These are phyloP conservation scores for Meyerozyma athensensis DNA, from an alignment of 1,139 yeast genomes.

Conservation along the genomic window DNA sequence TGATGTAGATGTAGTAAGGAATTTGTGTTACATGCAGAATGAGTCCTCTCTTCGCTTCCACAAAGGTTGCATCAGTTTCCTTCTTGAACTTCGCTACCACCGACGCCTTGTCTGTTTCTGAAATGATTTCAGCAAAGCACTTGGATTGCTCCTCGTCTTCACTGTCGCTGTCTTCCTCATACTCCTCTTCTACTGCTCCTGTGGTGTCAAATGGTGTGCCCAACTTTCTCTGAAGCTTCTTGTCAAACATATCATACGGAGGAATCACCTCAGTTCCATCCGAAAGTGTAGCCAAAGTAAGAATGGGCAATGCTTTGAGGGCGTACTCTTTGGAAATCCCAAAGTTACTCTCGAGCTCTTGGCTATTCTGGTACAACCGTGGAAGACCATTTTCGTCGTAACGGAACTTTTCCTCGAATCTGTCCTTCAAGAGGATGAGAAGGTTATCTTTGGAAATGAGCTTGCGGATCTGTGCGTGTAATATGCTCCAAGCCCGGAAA, in stretches of 20 bases:
- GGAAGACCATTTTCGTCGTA: constrained; percentile 85
- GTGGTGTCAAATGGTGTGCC: constrained; percentile 6
- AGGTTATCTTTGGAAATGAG: constrained; percentile 56
- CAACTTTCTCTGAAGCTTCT: constrained; percentile 16
- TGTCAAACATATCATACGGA: constrained; percentile 40
- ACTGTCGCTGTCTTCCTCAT: constrained; percentile 36
- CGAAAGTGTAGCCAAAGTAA: constrained; percentile 52
- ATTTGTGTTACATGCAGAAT: constrained; percentile 68
- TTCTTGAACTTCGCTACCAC: constrained; percentile 62
- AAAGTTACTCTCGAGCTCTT: constrained; percentile 67
- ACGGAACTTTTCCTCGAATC: constrained; percentile 77
- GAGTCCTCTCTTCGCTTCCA: constrained; percentile 80
- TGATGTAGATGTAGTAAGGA: constrained; percentile 74
- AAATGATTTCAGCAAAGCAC: constrained; percentile 54
- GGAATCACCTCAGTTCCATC: constrained; percentile 57
- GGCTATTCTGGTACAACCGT: constrained; percentile 68
- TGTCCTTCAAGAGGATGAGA: constrained; percentile 53
- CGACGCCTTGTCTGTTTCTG: constrained; percentile 52
- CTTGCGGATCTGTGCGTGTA: constrained; percentile 57
- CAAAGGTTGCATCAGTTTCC: constrained; percentile 73
- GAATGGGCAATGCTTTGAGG: constrained; percentile 51
- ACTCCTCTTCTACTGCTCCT: constrained; percentile 23
- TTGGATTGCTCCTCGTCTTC: constrained; percentile 24
- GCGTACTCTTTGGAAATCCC: constrained; percentile 56
- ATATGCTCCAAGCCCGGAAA: constrained; percentile 59